A percentile compares a stretch with the other conserved stretches of the same genome.
Evolutionary conservation across 2,329 filamentous ascomycete genomes (phyloP).

Genomic region (Hirsutella minnesotensis): DNA sequence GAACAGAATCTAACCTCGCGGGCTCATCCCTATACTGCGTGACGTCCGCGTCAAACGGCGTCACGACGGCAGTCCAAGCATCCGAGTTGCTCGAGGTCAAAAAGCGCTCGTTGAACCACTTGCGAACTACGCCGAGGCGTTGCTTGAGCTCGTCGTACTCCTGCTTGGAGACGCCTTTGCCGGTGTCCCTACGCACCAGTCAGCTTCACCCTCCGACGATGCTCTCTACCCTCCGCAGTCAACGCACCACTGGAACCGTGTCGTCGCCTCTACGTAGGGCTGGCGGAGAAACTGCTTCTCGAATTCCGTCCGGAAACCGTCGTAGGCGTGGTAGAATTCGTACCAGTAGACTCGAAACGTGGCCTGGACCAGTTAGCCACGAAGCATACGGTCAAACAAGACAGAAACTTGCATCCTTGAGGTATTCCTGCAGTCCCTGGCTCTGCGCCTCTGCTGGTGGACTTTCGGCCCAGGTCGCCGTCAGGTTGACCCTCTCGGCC

Average conservation of each 20-base stretch:
- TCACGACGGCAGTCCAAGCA: constrained; percentile 14
- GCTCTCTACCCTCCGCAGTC: too few species aligned
- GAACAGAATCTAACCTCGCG: constrained; percentile 9
- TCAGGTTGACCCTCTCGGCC: constrained; percentile 9
- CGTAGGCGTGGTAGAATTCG: constrained; percentile 19
- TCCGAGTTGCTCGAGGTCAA: constrained; percentile 8
- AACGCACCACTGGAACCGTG: constrained; percentile 17
- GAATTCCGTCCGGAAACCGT: constrained; percentile 15
- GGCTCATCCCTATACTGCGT: constrained; percentile 15
- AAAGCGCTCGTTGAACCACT: constrained; percentile 20
- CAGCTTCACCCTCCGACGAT: background rate
- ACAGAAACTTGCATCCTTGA: constrained; percentile 14
- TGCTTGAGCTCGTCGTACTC: constrained; percentile 10
- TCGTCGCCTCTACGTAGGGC: constrained; percentile 17
- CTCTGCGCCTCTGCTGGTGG: constrained; percentile 11
- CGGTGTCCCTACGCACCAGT: constrained; percentile 10
- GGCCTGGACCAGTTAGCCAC: constrained; percentile 9
- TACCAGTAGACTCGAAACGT: constrained; percentile 19
- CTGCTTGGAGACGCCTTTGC: constrained; percentile 11
- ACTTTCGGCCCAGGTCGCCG: constrained; percentile 9
- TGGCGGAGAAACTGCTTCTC: constrained; percentile 9
- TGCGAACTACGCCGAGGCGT: constrained; percentile 15
- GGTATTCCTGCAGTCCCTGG: constrained; percentile 13
- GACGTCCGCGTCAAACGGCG: constrained; percentile 13
- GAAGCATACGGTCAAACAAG: background rate